These are phyloP conservation scores for Dactylellina parvicollis DNA, from an alignment of 2,329 filamentous ascomycete species.

Conservation along the genomic window DNA sequence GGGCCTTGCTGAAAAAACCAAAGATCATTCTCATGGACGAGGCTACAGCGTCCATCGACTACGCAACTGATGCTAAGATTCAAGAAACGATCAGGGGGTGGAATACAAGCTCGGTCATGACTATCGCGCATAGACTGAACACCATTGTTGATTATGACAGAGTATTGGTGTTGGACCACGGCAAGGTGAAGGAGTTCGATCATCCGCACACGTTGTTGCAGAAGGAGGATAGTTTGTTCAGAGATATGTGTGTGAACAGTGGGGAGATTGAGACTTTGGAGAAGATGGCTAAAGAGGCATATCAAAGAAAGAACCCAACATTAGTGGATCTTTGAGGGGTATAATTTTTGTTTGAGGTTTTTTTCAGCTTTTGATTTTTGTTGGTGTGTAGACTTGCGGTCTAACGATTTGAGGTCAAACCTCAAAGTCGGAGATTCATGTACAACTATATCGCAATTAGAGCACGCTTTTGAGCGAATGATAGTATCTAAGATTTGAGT, in stretches of 20 bases:
- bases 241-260: conserved; percentile 58
- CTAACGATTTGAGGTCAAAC: too few species aligned
- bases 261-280: conserved; percentile 57
- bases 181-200: conserved; percentile 86
- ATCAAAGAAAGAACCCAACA: conserved; percentile 53
- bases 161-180: conserved; percentile 91
- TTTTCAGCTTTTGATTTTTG: not conserved
- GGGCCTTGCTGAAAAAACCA: conserved; percentile 88
- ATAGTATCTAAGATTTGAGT: too few species aligned
- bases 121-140: conserved; percentile 92
- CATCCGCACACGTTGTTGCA: conserved; percentile 84
- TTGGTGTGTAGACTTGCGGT: not conserved
- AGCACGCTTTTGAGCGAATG: not conserved
- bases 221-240: conserved; percentile 72
- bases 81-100: conserved; percentile 96
- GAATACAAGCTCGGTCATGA: conserved; percentile 86
- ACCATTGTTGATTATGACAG: conserved; percentile 99
- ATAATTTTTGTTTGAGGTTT: not conserved
- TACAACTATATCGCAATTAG: too few species aligned
- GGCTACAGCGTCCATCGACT: conserved; percentile 96
- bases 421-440: too few species aligned
- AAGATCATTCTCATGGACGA: conserved; percentile 99
- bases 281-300: conserved; percentile 57
- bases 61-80: conserved; percentile 93
- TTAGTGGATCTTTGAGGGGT: conserved; percentile 25